phyloP scores from a whole-genome alignment of 2,329 filamentous ascomycete genomes.

The Diaporthe sp. region DNA sequence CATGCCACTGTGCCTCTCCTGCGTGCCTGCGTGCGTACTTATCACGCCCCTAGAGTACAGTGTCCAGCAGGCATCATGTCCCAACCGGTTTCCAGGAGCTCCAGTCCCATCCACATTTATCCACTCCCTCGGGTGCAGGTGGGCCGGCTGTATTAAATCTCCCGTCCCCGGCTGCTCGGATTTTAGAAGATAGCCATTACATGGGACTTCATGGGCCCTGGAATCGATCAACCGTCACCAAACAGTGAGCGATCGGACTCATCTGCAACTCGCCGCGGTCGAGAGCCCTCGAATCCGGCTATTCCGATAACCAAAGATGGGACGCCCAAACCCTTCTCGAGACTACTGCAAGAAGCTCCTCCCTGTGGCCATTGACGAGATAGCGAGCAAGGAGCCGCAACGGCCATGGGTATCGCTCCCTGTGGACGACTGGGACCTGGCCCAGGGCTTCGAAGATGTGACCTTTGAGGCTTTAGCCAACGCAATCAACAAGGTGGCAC shows the following conservation, averaged over 20 bases:
- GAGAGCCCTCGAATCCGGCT: background rate
- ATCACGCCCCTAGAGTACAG: background rate
- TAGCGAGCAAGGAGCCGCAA: conserved; percentile 39
- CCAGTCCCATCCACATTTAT: background rate
- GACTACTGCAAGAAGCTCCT: conserved; percentile 40
- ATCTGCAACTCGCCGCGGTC: background rate
- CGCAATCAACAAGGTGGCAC: conserved; percentile 44
- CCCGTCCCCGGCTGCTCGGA: conserved; percentile 24
- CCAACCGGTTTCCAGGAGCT: conserved; percentile 22
- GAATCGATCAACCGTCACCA: background rate
- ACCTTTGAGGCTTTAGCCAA: conserved; percentile 41
- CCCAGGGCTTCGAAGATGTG: conserved; percentile 44
- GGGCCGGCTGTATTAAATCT: conserved; percentile 14
- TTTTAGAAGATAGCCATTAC: background rate
- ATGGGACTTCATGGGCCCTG: background rate
- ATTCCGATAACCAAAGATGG: background rate
- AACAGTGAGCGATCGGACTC: background rate
- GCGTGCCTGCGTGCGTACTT: conserved; percentile 9
- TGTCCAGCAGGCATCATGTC: conserved; percentile 21
- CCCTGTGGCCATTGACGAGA: conserved; percentile 42
- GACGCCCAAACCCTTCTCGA: conserved; percentile 20
- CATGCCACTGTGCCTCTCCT: conserved; percentile 20
- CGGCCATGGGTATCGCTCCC: conserved; percentile 43
- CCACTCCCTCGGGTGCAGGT: conserved; percentile 18
- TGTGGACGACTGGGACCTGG: conserved; percentile 42